phyloP scores from a whole-genome alignment of 139 green algal genomes.

The Penium margaritaceum region DNA sequence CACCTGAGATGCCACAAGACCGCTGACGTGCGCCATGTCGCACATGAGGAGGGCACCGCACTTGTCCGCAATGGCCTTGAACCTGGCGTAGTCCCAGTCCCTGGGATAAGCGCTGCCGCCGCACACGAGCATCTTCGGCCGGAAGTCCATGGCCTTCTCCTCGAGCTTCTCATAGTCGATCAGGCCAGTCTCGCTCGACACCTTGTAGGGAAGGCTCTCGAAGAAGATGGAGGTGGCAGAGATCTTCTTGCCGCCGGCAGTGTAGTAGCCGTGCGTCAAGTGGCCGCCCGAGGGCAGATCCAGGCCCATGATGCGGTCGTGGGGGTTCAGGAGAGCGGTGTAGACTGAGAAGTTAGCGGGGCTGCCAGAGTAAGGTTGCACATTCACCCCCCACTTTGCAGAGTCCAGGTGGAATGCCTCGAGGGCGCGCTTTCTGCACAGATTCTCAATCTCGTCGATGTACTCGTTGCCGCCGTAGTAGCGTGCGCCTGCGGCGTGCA shows the following conservation, averaged over 20 bases:
- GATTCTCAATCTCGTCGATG: conserved; percentile 57
- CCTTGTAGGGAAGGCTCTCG: conserved; percentile 68
- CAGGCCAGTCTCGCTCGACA: conserved; percentile 67
- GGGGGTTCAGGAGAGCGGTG: conserved; percentile 71
- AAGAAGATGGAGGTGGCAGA: conserved; percentile 83
- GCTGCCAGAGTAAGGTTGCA: conserved; percentile 74
- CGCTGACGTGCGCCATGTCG: conserved; percentile 81
- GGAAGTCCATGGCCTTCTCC: conserved; percentile 74
- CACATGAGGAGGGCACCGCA: conserved; percentile 68
- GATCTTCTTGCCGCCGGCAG: conserved; percentile 70
- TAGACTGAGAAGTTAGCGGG: conserved; percentile 94
- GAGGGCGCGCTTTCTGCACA: conserved; percentile 70
- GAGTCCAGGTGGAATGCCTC: conserved; percentile 61
- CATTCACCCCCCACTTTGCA: conserved; percentile 74
- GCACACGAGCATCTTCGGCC: conserved; percentile 77
- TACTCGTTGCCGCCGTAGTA: conserved; percentile 97
- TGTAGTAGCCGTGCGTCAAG: conserved; percentile 89
- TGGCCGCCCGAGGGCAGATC: conserved; percentile 76
- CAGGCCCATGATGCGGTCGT: conserved; percentile 82
- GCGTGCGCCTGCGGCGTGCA: no score
- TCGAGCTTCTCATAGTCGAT: conserved; percentile 81
- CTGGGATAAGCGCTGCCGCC: conserved; percentile 72
- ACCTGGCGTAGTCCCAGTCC: conserved; percentile 76
- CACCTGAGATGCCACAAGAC: conserved; percentile 60
- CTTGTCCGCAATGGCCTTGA: conserved; percentile 65